phyloP scores from a whole-genome alignment of 148 eudicot genomes.

The Simmondsia chinensis region DNA sequence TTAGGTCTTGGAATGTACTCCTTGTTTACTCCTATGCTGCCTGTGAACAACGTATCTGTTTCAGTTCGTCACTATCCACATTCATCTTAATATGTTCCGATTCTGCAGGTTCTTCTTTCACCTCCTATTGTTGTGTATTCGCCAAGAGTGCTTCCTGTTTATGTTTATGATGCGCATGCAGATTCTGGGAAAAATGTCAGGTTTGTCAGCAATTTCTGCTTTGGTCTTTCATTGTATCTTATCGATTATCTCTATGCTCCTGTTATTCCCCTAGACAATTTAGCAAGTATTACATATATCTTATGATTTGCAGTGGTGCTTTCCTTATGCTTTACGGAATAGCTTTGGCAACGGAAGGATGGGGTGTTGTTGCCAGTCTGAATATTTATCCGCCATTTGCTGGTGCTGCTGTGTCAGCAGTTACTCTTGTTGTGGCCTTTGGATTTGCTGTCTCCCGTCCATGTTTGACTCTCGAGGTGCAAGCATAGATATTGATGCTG shows the following conservation, averaged over 20 bases:
- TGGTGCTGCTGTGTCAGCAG: conserved; percentile 99
- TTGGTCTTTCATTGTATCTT: background rate
- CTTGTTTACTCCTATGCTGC: background rate
- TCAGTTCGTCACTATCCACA: background rate
- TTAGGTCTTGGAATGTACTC: background rate
- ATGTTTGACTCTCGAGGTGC: conserved; percentile 92
- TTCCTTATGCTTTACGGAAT: conserved; percentile 90
- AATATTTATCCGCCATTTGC: conserved; percentile 93
- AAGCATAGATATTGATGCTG: conserved; percentile 1
- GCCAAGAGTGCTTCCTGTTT: conserved; percentile 95
- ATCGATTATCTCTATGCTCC: too few species aligned
- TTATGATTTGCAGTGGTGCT: conserved; percentile 60
- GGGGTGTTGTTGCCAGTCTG: conserved; percentile 99
- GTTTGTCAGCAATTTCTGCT: conserved; percentile 31
- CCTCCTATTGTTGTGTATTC: conserved; percentile 99
- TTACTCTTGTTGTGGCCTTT: conserved; percentile 93
- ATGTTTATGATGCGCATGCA: conserved; percentile 99
- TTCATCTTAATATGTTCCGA: background rate
- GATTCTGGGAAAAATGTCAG: conserved; percentile 97
- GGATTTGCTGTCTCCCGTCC: conserved; percentile 99
- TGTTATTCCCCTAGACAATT: too few species aligned
- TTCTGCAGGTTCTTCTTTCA: conserved; percentile 86
- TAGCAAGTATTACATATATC: too few species aligned
- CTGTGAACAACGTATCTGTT: conserved; percentile 4
- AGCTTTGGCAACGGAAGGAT: conserved; percentile 93